These are phyloP conservation scores for Botrytis squamosa DNA, from an alignment of 2,329 filamentous ascomycete species.

Conservation along the genomic window DNA sequence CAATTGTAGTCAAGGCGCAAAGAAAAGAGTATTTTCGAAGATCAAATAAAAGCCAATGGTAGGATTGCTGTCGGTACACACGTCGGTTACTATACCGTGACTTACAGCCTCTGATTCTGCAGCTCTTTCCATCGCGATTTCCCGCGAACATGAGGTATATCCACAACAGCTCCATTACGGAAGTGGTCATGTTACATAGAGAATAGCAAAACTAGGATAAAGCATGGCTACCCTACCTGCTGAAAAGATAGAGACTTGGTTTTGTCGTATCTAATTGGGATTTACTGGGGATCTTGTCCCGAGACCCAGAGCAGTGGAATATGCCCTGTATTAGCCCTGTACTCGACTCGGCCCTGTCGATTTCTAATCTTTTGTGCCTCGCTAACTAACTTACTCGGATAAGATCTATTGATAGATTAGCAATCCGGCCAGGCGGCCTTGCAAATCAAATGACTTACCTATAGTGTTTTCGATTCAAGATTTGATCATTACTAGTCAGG, in stretches of 20 bases:
- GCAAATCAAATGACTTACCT: constrained; percentile 9
- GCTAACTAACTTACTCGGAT: constrained; percentile 7
- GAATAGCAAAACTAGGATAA: background rate
- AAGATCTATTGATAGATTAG: constrained; percentile 12
- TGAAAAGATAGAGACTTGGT: background rate
- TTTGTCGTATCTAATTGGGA: background rate
- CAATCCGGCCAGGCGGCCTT: background rate
- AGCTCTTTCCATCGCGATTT: background rate
- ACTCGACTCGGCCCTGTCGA: background rate
- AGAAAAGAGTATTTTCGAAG: background rate
- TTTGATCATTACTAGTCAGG: constrained; percentile 18
- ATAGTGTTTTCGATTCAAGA: background rate
- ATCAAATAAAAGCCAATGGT: background rate
- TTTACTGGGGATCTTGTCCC: constrained; percentile 15
- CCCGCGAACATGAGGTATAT: background rate
- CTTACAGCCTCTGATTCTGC: background rate
- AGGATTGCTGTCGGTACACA: background rate
- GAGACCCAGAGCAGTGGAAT: constrained; percentile 16
- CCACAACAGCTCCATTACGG: background rate
- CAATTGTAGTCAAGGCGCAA: constrained; percentile 8
- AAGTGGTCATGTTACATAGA: constrained; percentile 7
- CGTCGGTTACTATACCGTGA: background rate
- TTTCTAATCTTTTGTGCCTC: background rate
- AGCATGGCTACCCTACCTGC: constrained; percentile 5
- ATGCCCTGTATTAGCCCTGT: constrained; percentile 4